Evolutionary conservation across 1,139 yeast genomes (phyloP), one percentile per base, ranked within the genome.

Genomic region (Blastobotrys illinoisensis): DNA sequence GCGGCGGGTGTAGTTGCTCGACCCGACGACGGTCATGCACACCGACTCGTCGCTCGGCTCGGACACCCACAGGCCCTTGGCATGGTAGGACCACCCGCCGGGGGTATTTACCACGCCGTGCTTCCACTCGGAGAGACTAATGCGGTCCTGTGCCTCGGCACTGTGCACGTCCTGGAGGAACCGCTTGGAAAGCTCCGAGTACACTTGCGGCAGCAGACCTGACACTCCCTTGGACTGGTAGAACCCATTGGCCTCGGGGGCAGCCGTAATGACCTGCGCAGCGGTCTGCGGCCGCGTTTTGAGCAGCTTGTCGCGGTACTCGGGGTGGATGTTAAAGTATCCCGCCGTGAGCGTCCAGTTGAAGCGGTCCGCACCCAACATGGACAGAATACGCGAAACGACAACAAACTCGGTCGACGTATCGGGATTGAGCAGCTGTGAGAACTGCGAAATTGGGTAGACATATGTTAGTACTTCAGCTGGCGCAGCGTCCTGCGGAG

Each of bases 71-170:
- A 90, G 74, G 0, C 99, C 99, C 68, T 93, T 93, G n/a, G 99
- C 99, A 67, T 93, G 99, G 69, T 93, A 93, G 0, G 97, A 88
- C 99, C 99, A 93, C 1, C 99, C 98, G 36, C 76, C 80, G 0
- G 83, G 80, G 11, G 88, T 80, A 64, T 89, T 89, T 7, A 90
- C 96, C 1, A 82, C 73, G 1, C 99, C 99, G 51, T 80, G 81
- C 65, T 81, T 81, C 99, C 99, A 95, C 70, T 93, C 98, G 55
- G 75, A 78, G 44, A 93, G 74, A 14, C 75, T 71, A 36, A 91
- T 81, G 19, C 75, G 76, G 64, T 14, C 74, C 71, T 61, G 78
- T 81, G 1, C 80, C 26, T 18, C 79, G 36, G 75, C 68, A 2
- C 64, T 62, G 43, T 72, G 67, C 5, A 86, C 82, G 36, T 79